These are phyloP conservation scores for Candida sanyiensis DNA, from an alignment of 805 yeast genomes.

Conservation along the genomic window DNA sequence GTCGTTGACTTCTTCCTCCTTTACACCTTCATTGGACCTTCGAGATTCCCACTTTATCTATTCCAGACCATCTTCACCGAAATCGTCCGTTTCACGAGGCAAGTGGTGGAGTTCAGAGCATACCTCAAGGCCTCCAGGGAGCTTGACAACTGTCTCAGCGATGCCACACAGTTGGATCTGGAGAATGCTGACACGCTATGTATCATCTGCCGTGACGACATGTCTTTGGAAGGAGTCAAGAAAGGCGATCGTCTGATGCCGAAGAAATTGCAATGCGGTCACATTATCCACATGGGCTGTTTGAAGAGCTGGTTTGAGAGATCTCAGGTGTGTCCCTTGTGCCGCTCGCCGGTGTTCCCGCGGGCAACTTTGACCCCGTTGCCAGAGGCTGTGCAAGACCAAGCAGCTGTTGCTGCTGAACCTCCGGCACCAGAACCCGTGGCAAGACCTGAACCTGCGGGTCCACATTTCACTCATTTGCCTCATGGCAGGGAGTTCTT, in stretches of 20 bases:
- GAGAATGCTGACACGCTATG: constrained; percentile 60
- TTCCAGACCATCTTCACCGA: constrained; percentile 45
- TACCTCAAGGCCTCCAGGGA: constrained; percentile 45
- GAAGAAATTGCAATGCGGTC: constrained; percentile 77
- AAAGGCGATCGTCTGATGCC: constrained; percentile 49
- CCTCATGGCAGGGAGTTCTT: constrained; percentile 4
- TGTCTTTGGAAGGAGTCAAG: constrained; percentile 41
- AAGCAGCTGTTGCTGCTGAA: neutral
- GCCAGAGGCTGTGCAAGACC: neutral
- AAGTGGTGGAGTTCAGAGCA: constrained; percentile 33
- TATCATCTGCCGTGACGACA: constrained; percentile 89
- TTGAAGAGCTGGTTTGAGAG: constrained; percentile 89
- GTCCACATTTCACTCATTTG: neutral
- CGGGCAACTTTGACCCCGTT: constrained; percentile 3
- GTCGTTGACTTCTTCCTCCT: constrained; percentile 41
- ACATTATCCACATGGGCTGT: constrained; percentile 85
- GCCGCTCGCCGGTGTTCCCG: constrained; percentile 64
- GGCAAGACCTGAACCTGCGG: too few relatives aligned
- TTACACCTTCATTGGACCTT: constrained; percentile 39
- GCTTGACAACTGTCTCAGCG: constrained; percentile 55
- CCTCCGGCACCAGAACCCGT: too few relatives aligned
- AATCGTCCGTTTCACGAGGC: constrained; percentile 27
- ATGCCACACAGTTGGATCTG: constrained; percentile 57
- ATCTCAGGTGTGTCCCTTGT: constrained; percentile 89
- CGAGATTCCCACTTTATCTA: constrained; percentile 40